Percentiles rank a stretch among this genome's conserved stretches.
Conservation (phyloP, 306 rosid genomes). For the Dryas alaskensis region DNA sequence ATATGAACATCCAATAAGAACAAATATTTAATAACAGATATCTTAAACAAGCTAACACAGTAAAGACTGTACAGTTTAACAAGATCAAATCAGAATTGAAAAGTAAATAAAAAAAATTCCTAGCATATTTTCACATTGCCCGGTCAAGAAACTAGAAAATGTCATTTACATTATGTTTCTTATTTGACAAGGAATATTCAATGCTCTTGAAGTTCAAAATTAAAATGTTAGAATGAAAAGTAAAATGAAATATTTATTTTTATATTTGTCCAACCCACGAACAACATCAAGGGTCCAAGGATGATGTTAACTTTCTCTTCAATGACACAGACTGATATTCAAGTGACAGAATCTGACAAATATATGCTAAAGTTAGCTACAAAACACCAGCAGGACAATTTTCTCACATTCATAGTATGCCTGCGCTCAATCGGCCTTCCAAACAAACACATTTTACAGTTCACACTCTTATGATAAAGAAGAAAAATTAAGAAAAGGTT, state of each 20-base stretch:
- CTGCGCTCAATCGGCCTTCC: neutral
- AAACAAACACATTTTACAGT: constrained; percentile 11
- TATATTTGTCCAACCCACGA: neutral
- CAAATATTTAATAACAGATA: neutral
- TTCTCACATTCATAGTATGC: neutral
- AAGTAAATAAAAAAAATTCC: neutral
- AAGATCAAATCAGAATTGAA: neutral
- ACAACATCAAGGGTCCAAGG: constrained; percentile 1
- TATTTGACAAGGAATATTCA: neutral
- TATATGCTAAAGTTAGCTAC: neutral
- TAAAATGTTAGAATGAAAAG: neutral
- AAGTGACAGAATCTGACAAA: neutral
- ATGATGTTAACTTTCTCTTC: neutral
- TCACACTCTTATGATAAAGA: constrained; percentile 13
- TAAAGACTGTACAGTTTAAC: too few species aligned
- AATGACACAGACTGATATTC: neutral
- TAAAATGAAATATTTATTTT: neutral
- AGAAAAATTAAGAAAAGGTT: neutral
- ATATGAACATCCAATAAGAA: neutral
- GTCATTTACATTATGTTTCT: neutral
- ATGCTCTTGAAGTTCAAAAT: neutral
- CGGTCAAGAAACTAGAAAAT: neutral
- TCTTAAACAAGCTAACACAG: neutral
- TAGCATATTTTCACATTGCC: neutral
- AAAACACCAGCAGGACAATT: neutral